Base-by-base conservation (phyloP, 2,329 filamentous ascomycete genomes). In the Fusarium transvaalense region DNA sequence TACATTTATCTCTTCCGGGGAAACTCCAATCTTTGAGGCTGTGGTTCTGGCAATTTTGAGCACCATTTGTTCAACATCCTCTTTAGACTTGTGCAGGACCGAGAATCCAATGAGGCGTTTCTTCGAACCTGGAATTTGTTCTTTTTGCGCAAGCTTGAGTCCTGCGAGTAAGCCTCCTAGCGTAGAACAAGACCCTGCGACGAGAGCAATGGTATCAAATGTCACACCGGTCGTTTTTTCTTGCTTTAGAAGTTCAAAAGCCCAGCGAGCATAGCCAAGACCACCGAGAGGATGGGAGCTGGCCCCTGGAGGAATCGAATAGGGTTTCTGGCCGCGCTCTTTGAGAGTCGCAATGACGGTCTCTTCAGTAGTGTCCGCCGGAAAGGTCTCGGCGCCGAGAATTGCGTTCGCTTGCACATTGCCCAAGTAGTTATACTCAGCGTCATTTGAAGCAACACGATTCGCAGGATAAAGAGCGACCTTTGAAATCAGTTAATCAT, bases 181-280 rank as follows among this genome's bases (percentile, higher is more conserved):
- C 3, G 65, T 68, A 10, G 65, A 68, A 42, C 65, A 61, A 6
- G 65, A 68, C 5, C 65, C 65, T 10, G 55, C 66, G 6, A 68
- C 54, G 4, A 60, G 34, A 31, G 43, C 31, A 9, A 68, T 38
- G 13, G 38, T n/a, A 19, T 66, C 60, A 38, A 68, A 68, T 3
- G 34, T 41, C 5, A 66, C 15, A 10, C 42, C 55, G 13, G 65
- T 29, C 8, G 19, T 68, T 3, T 17, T 9, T 17, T 69, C 65
- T 4, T 68, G 50, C 17, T 68, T 65, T 3, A 68, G 46, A 3
- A 68, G n/a, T 3, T 68, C 60, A 6, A 68, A 69, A 3, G 46
- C 65, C 65, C 65, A 68, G 10, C 55, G 54, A n/a, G 65, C 65
- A 23, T 61, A 68, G 13, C 65, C 65, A 5, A 68, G 9, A 6